Conservation (phyloP, 441 rosid species). For the Melastoma candidum region DNA sequence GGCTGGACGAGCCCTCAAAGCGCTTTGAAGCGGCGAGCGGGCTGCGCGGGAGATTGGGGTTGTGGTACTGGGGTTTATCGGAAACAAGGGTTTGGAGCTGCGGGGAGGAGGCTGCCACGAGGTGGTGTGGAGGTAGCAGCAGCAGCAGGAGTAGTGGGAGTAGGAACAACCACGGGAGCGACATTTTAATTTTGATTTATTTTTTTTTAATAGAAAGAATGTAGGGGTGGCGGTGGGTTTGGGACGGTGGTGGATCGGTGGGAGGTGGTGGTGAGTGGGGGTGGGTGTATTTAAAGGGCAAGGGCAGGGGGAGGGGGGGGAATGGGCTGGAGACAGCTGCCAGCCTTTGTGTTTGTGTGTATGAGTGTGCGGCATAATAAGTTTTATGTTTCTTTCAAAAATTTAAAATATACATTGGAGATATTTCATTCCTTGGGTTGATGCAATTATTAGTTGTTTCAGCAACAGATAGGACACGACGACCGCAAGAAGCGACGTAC, state of each 20-base stretch:
- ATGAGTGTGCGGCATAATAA: too few species aligned
- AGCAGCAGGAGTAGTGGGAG: constrained; percentile 2
- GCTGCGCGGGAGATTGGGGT: constrained; percentile 49
- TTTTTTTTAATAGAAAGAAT: too few species aligned
- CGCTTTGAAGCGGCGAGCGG: constrained; percentile 33
- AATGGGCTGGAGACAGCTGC: constrained; percentile 92
- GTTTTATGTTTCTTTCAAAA: too few species aligned
- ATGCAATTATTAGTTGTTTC: too few species aligned
- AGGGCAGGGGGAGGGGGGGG: constrained; percentile 21
- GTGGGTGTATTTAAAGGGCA: constrained; percentile 17
- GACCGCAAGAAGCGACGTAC: too few species aligned
- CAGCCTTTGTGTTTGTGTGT: too few species aligned
- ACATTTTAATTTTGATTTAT: constrained; percentile 17
- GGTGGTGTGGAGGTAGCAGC: constrained; percentile 6
- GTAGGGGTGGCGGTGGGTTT: not conserved
- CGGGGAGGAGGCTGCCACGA: not conserved
- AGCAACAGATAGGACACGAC: too few species aligned
- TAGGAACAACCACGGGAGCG: constrained; percentile 11
- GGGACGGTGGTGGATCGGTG: not conserved
- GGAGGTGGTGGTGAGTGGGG: constrained; percentile 5
- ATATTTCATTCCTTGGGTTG: constrained; percentile 15
- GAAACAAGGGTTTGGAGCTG: constrained; percentile 31
- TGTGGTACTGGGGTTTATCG: constrained; percentile 18
- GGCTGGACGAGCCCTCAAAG: constrained; percentile 58
- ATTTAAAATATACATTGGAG: constrained; percentile 5